Percentiles rank a stretch among this genome's conserved stretches.
Evolutionary conservation across 805 yeast species (phyloP).

Genomic region (Vanderwaltozyma polyspora): DNA sequence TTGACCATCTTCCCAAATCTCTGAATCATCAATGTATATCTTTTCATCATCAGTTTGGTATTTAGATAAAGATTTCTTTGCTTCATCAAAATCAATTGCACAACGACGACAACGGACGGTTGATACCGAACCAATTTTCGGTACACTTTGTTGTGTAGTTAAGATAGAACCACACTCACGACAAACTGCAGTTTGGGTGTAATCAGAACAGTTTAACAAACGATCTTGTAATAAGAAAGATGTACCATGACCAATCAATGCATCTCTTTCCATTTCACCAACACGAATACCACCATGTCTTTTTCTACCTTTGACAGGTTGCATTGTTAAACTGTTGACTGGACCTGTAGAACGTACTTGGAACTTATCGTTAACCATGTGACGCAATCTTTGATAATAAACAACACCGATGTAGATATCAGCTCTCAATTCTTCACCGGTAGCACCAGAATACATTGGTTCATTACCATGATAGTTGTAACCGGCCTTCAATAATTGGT

Average conservation of each 20-base stretch:
- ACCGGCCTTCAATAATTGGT: conserved; percentile 77
- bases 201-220: conserved; percentile 87
- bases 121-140: conserved; percentile 75
- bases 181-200: conserved; percentile 83
- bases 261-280: conserved; percentile 99
- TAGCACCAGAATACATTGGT: conserved; percentile 97
- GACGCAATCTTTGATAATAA: conserved; percentile 95
- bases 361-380: conserved; percentile 99
- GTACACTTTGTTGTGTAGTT: conserved; percentile 82
- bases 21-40: conserved; percentile 51
- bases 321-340: conserved; percentile 93
- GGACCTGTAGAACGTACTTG: conserved; percentile 99
- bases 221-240: conserved; percentile 91
- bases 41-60: conserved; percentile 23
- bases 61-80: conserved; percentile 31
- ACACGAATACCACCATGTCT: conserved; percentile 99
- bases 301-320: conserved; percentile 98
- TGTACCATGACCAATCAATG: conserved; percentile 95
- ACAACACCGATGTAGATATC: conserved; percentile 96
- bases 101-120: conserved; percentile 84
- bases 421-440: conserved; percentile 93
- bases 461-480: conserved; percentile 97
- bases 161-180: conserved; percentile 87
- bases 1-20: conserved; percentile 95
- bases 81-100: conserved; percentile 57